A percentile compares a stretch with the other conserved stretches of the same genome.
Evolutionary conservation across 169 alveolate genomes (phyloP).

Genomic region (Plasmodium malariae): DNA sequence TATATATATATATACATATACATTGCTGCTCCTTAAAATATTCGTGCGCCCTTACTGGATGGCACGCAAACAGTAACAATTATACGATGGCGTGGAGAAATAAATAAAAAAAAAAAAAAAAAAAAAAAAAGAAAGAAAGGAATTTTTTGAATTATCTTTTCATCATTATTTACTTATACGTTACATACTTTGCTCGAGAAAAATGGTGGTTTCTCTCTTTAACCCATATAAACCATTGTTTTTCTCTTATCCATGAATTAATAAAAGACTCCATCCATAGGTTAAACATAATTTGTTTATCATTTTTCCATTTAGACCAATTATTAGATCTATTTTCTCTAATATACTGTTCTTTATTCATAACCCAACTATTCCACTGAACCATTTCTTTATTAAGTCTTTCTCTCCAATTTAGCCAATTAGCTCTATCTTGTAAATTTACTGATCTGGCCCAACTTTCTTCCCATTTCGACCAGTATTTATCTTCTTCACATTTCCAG

Average conservation of each 20-base stretch:
- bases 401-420: slow-evolving; percentile 25
- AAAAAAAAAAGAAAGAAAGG: no score
- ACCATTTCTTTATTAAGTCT: slow-evolving; percentile 33
- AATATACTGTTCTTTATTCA: slow-evolving; percentile 13
- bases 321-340: neutral
- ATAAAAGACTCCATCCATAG: slow-evolving; percentile 14
- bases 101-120: no score
- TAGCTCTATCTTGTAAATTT: slow-evolving; percentile 3
- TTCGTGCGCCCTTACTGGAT: no score
- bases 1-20: no score
- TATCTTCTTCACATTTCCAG: slow-evolving; percentile 38
- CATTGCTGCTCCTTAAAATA: no score
- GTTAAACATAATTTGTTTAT: slow-evolving; percentile 14
- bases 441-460: slow-evolving; percentile 8
- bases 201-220: slow-evolving; percentile 2
- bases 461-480: slow-evolving; percentile 37
- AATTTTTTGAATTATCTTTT: neutral
- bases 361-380: slow-evolving; percentile 28
- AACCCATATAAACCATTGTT: slow-evolving; percentile 41
- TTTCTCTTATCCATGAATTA: slow-evolving; percentile 10
- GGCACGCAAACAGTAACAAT: no score
- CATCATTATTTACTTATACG: neutral
- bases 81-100: no score
- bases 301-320: slow-evolving; percentile 23
- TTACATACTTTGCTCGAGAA: neutral